Conservation (phyloP, 2,329 filamentous ascomycete genomes). For the Didymella exigua region DNA sequence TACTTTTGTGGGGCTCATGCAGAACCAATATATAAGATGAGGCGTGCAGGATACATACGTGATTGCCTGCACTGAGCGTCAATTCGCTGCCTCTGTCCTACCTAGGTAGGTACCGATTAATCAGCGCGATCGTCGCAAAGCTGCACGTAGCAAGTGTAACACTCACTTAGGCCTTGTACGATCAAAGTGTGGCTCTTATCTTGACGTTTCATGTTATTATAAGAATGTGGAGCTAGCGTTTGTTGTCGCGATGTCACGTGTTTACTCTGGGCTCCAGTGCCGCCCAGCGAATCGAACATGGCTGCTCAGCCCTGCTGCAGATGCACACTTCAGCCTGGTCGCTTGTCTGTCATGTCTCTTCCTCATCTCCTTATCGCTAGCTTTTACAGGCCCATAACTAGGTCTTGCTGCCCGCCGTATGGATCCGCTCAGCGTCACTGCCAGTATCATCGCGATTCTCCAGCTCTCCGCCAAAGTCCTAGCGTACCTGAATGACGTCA, state of each 20-base stretch:
- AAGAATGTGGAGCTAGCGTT: too few species aligned
- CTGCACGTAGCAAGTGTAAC: not conserved
- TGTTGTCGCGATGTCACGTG: not conserved
- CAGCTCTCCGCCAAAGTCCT: not conserved
- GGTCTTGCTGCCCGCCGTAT: not conserved
- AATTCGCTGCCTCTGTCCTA: not conserved
- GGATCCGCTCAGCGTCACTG: conserved; percentile 14
- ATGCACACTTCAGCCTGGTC: not conserved
- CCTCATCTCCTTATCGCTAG: not conserved
- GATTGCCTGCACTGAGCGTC: not conserved
- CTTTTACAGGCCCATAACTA: not conserved
- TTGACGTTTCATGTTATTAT: not conserved
- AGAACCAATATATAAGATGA: too few species aligned
- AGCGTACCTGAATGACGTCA: not conserved
- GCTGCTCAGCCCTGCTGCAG: not conserved
- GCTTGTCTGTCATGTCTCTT: not conserved
- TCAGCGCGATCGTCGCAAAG: not conserved
- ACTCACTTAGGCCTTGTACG: not conserved
- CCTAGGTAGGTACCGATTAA: too few species aligned
- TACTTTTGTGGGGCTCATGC: too few species aligned
- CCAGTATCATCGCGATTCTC: not conserved
- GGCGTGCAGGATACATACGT: too few species aligned
- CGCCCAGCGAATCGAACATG: not conserved
- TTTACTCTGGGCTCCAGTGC: not conserved
- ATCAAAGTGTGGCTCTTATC: not conserved